These are phyloP conservation scores for Oryza nivara DNA, from an alignment of 176 grass and related monocot species.

Conservation along the genomic window DNA sequence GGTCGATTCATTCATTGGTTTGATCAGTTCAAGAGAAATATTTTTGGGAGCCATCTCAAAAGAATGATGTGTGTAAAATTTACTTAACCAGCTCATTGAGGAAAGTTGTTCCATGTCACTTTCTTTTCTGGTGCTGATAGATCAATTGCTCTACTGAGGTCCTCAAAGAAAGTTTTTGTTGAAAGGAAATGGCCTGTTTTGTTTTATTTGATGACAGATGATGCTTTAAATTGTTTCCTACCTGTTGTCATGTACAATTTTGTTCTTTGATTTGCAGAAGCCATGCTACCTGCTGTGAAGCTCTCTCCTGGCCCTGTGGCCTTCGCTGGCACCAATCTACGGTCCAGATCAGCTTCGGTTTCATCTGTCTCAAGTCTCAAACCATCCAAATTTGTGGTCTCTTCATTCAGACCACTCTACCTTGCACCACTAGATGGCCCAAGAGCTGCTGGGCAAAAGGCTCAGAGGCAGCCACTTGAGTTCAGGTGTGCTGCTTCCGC, in stretches of 20 bases:
- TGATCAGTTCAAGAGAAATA: not conserved
- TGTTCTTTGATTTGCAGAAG: conserved; percentile 51
- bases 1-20: conserved; percentile 1
- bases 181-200: not conserved
- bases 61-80: not conserved
- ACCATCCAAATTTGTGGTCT: conserved; percentile 40
- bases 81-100: not conserved
- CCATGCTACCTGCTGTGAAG: conserved; percentile 48
- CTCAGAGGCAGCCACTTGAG: conserved; percentile 43
- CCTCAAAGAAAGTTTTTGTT: conserved; percentile 3
- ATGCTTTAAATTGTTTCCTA: conserved; percentile 30
- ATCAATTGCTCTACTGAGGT: conserved; percentile 8
- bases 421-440: conserved; percentile 49
- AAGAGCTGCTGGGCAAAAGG: conserved; percentile 26
- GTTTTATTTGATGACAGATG: conserved; percentile 9
- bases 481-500: conserved; percentile 58
- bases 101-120: conserved; percentile 24
- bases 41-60: not conserved
- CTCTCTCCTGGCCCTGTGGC: conserved; percentile 38
- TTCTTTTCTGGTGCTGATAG: not conserved
- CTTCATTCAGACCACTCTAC: conserved; percentile 71
- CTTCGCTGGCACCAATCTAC: conserved; percentile 42
- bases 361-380: conserved; percentile 44
- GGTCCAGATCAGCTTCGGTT: conserved; percentile 40
- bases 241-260: conserved; percentile 11